phyloP scores from a whole-genome alignment of 2,329 filamentous ascomycete genomes.

The Pseudogymnoascus sp. region DNA sequence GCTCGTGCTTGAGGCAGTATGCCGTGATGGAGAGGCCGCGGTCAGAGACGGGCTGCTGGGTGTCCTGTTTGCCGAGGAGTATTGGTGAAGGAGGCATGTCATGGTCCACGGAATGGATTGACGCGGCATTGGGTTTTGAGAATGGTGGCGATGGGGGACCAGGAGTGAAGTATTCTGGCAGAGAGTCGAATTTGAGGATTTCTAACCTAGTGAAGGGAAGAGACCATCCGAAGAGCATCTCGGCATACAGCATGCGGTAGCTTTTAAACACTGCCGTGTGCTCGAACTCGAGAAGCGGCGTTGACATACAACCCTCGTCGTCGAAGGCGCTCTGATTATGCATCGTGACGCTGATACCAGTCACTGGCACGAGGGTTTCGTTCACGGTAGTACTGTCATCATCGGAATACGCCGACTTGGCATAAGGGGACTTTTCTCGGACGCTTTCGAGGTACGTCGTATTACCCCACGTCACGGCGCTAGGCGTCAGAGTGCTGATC shows the following conservation, averaged over 20 bases:
- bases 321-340: conserved; percentile 59
- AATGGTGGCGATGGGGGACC: conserved; percentile 17
- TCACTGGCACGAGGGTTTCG: conserved; percentile 15
- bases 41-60: conserved; percentile 28
- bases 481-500: conserved; percentile 43
- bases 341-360: conserved; percentile 37
- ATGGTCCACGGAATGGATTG: conserved; percentile 19
- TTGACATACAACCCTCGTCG: conserved; percentile 56
- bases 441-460: conserved; percentile 31
- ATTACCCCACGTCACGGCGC: conserved; percentile 30
- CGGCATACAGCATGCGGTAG: conserved; percentile 59
- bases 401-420: conserved; percentile 23
- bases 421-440: conserved; percentile 22
- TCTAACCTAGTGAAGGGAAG: conserved; percentile 55
- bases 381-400: conserved; percentile 18
- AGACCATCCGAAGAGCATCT: conserved; percentile 58
- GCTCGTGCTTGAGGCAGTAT: conserved; percentile 54
- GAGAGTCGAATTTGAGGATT: conserved; percentile 59
- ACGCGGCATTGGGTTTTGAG: conserved; percentile 20
- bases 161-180: conserved; percentile 38
- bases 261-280: conserved; percentile 43
- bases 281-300: conserved; percentile 44
- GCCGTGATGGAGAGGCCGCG: conserved; percentile 52
- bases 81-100: conserved; percentile 37
- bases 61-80: conserved; percentile 46